Base-by-base conservation (phyloP, 1,139 yeast species). In the Geotrichum europaeum region DNA sequence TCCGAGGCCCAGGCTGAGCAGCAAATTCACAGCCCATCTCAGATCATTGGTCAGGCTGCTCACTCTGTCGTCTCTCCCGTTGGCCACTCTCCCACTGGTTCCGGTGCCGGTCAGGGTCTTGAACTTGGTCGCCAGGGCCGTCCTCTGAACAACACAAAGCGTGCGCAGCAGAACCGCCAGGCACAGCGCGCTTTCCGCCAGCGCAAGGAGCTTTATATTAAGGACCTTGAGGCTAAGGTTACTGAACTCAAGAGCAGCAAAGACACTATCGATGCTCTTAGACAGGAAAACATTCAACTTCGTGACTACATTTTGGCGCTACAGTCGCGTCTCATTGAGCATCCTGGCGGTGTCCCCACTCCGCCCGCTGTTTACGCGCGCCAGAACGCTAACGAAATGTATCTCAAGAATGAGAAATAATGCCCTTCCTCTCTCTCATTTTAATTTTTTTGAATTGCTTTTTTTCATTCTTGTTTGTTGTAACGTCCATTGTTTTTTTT, bases 101-200 rank as follows among this genome's bases (percentile, higher is more conserved):
- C 40, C 7, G 56, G 32, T n/a, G 13, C 53, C 9, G 34, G 50
- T 7, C 56, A 57, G 53, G 49, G 53, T 34, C 49, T 49, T 12
- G 63, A 58, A 18, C 25, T 67, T 34, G 61, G 56, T 55, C 66
- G 73, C 51, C 70, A 71, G 55, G 81, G 81, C 12, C 80, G 84
- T 64, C 81, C 81, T 7, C 76, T 87, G 50, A 80, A 86, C 15
- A 80, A 79, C 63, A 84, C 95, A 51, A 89, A 88, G 73, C 82
- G 97, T 65, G 96, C 97, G 1, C 89, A 87, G 20, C 97, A 90
- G 73, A 90, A 90, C 76, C 79, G 97, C 69, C 85, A 84, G 63
- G 96, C 97, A 0, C 97, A 90, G 74, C 82, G 89, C 67, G 96
- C 96, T 12, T 90, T 89, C 75, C 81, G 97, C 70, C 85, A 84